Evolutionary conservation across 768 basidiomycete genomes (phyloP), one percentile per base, ranked within the genome.

Genomic region (Boletellus sp.): DNA sequence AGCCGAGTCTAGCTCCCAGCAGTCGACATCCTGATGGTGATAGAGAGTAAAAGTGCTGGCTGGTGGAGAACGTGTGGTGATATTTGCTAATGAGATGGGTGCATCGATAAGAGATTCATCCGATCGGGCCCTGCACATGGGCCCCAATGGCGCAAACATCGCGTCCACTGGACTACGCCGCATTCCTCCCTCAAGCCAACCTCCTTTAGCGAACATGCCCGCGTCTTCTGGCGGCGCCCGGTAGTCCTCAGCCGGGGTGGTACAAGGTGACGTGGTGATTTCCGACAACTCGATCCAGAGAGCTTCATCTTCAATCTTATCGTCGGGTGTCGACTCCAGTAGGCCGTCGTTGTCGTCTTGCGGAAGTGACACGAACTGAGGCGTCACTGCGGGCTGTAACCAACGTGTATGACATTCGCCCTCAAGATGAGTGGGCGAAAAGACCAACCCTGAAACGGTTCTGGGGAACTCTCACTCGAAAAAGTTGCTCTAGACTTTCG

Each of bases 401-500:
- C 20, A 39, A 24, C 40, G 37, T 26, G 39, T 54, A 45, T 44
- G 41, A 57, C 38, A 37, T 11, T 16, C 37, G 37, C 6, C 28
- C 42, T 32, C 32, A 11, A 17, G 35, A 45, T 45, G 45, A 23
- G n/a, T 31, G 19, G 52, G 11, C 38, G 45, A 42, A 51, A 47
- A 23, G 36, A 62, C 63, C 51, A 53, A 79, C 81, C 77, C 78
- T 79, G 64, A 79, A 78, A 39, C 56, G 69, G 13, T 69, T 68
- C 10, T 70, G 71, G 37, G 71, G 69, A 57, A 78, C 63, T 10
- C 72, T 70, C 43, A 57, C 50, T 47, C 72, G 69, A 54, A 75
- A 80, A 23, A 78, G 56, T 37, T 67, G 65, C 49, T 78, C 75
- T 66, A 82, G 59, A 17, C 71, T 65, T 36, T 74, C 59, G 52